Base-by-base conservation (phyloP, 306 rosid genomes). In the Echinosophora koreensis region DNA sequence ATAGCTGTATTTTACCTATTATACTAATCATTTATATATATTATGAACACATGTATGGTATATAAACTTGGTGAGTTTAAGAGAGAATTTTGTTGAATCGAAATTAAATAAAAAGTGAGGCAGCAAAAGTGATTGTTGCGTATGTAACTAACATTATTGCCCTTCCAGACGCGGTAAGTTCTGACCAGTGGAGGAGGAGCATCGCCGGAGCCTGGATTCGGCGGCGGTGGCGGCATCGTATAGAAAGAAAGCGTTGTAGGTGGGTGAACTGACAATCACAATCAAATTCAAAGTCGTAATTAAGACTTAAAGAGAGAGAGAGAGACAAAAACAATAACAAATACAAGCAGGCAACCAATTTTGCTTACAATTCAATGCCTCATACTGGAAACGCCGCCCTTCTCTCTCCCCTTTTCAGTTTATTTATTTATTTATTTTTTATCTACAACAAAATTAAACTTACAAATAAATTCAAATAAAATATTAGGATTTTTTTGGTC, bases 91-190 rank as follows among this genome's bases (percentile, higher is more conserved):
- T 7, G 37, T 50, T 34, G 13, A 18, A 55, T 47, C 13, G 9
- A 75, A 44, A 34, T 15, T 3, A 73, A 9, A 15, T 1, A 17
- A 2, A 39, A 39, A 35, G 1, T 4, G 1, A 4, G 5, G 22
- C 22, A 22, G 2, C 6, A 9, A n/a, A 35, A 51, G 17, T 27
- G 28, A 32, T 8, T 1, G 47, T 41, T 41, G 47, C 9, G 58
- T 17, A 16, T 10, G 55, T 18, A 9, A 73, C 90, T 83, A 59
- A 95, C 98, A 80, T 95, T 95, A 84, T 92, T 89, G 80, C 98
- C 97, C 74, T 92, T 79, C 98, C 98, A 95, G 73, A 81, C 82
- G 73, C 89, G 96, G 71, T 87, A 95, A 68, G 85, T 79, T 79
- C 88, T 82, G 64, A 84, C 80, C 17, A 79, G 47, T 4, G 80